Conservation (phyloP, 2,329 filamentous ascomycete genomes). For the Aaosphaeria pasadenensis region DNA sequence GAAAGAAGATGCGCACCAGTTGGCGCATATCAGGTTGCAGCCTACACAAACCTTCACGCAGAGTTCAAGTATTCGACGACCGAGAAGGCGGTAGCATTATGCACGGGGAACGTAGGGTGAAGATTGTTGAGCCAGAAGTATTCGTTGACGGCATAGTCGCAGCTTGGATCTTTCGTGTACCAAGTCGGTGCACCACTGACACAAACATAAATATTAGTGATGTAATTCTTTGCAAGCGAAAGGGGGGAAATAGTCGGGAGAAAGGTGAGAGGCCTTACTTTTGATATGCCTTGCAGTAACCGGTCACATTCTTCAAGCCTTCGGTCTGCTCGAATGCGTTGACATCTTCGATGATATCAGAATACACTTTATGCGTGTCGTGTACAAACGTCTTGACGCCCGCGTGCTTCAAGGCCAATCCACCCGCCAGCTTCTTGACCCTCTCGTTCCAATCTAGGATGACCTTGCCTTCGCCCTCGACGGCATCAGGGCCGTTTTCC, state of each 20-base stretch:
- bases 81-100: conserved; percentile 55
- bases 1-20: too few relatives aligned
- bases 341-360: conserved; percentile 52
- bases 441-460: conserved; percentile 53
- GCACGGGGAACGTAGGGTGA: conserved; percentile 63
- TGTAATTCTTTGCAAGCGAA: background rate
- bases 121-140: conserved; percentile 64
- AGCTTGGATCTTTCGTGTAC: conserved; percentile 43
- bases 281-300: conserved; percentile 54
- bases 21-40: background rate
- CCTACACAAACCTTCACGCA: background rate
- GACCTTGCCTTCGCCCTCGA: conserved; percentile 38
- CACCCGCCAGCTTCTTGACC: conserved; percentile 41
- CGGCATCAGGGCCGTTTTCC: conserved; percentile 33
- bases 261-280: conserved; percentile 35
- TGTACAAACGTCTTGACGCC: conserved; percentile 51
- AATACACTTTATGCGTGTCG: conserved; percentile 53
- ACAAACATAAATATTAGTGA: conserved; percentile 4
- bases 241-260: background rate
- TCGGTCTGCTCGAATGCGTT: conserved; percentile 49
- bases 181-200: conserved; percentile 36
- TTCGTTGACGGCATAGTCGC: conserved; percentile 56
- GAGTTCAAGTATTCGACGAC: conserved; percentile 18
- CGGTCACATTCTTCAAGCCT: conserved; percentile 54
- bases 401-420: conserved; percentile 38